phyloP scores from a whole-genome alignment of 2,329 filamentous ascomycete genomes.

The Aspergillus jensenii region DNA sequence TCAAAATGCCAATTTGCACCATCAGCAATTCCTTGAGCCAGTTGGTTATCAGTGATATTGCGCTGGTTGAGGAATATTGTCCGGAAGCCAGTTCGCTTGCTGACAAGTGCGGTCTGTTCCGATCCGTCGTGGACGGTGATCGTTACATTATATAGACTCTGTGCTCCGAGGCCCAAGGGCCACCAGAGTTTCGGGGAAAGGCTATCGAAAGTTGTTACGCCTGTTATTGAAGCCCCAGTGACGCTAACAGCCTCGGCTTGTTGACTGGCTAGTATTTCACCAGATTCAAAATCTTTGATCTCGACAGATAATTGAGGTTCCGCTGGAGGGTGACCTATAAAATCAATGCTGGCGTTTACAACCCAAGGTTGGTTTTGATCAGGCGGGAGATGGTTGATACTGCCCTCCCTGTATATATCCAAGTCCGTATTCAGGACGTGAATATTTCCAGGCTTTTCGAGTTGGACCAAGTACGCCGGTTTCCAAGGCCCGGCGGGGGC shows the following conservation, averaged over 20 bases:
- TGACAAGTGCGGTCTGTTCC: conserved; percentile 44
- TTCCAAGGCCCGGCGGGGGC: conserved; percentile 64
- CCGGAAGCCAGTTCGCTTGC: conserved; percentile 59
- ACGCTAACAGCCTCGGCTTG: conserved; percentile 42
- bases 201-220: conserved; percentile 45
- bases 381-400: conserved; percentile 59
- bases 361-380: conserved; percentile 60
- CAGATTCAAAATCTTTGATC: conserved; percentile 45
- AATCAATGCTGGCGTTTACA: conserved; percentile 61
- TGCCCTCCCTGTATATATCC: conserved; percentile 59
- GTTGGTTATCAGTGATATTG: conserved; percentile 54
- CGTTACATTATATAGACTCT: conserved; percentile 58
- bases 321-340: conserved; percentile 49
- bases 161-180: conserved; percentile 57
- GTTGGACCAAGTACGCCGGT: conserved; percentile 57
- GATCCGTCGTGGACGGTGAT: conserved; percentile 47
- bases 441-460: conserved; percentile 41
- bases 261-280: conserved; percentile 40
- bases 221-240: conserved; percentile 49
- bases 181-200: conserved; percentile 59
- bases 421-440: conserved; percentile 56
- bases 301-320: conserved; percentile 48
- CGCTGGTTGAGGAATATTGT: conserved; percentile 61
- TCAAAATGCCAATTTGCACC: conserved; percentile 66
- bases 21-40: conserved; percentile 55